A percentile compares a stretch with the other conserved stretches of the same genome.
Conservation (phyloP, 352 stramenopile species). For the Globisporangium recalcitrans region DNA sequence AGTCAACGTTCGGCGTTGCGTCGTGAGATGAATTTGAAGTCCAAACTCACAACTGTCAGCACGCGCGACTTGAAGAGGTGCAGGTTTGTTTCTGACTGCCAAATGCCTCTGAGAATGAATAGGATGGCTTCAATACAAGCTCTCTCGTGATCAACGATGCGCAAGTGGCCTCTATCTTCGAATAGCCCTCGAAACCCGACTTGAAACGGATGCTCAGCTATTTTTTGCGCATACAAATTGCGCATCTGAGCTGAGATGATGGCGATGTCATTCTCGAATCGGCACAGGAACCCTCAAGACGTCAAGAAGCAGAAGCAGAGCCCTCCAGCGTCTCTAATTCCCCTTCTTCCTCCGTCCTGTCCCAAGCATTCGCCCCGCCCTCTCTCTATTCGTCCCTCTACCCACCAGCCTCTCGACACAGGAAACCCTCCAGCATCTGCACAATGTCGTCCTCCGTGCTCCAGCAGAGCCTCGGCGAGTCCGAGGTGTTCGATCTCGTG, state of each 20-base stretch:
- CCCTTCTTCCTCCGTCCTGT: not conserved
- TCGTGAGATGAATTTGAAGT: not conserved
- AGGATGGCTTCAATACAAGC: not conserved
- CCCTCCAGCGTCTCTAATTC: not conserved
- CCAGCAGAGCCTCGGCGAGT: slow-evolving; percentile 77
- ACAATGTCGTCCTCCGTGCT: slow-evolving; percentile 46
- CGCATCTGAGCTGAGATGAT: not conserved
- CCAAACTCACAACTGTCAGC: not conserved
- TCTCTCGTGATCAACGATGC: not conserved
- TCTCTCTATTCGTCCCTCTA: slow-evolving; percentile 1
- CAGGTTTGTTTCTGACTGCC: not conserved
- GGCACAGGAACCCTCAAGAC: slow-evolving; percentile 10
- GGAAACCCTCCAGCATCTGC: not conserved
- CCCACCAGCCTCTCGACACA: not conserved
- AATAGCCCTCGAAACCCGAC: not conserved
- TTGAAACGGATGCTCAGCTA: not conserved
- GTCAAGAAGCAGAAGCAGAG: slow-evolving; percentile 6
- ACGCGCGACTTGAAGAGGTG: not conserved
- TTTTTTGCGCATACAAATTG: slow-evolving; percentile 14
- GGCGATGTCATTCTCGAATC: slow-evolving; percentile 17
- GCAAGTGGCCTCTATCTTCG: not conserved
- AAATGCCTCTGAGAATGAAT: slow-evolving; percentile 1
- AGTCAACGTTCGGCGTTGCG: not conserved
- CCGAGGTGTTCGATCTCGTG: slow-evolving; percentile 84
- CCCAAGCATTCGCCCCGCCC: not conserved